A percentile compares a stretch with the other conserved stretches of the same genome.
Evolutionary conservation across 2,329 filamentous ascomycete genomes (phyloP).

Genomic region (Epichloe gansuensis): DNA sequence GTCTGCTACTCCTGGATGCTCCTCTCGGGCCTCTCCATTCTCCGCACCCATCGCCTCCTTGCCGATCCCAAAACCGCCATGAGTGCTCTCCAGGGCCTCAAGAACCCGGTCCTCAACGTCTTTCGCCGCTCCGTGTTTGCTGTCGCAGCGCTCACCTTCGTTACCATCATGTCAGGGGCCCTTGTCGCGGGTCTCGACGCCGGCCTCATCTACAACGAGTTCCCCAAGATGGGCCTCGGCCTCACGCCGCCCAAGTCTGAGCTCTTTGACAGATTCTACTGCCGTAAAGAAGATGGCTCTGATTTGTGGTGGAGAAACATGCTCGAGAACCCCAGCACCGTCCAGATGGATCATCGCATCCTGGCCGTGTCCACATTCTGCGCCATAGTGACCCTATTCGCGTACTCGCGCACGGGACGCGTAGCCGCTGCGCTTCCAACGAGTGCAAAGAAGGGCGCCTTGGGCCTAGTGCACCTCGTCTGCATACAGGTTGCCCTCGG

Average conservation of each 20-base stretch:
- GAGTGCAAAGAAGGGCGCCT: constrained; percentile 53
- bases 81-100: constrained; percentile 47
- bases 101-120: constrained; percentile 51
- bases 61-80: constrained; percentile 51
- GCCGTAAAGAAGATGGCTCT: constrained; percentile 58
- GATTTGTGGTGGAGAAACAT: constrained; percentile 97
- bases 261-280: constrained; percentile 78
- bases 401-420: constrained; percentile 59
- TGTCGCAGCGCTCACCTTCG: constrained; percentile 66
- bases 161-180: constrained; percentile 84
- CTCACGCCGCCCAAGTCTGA: constrained; percentile 70
- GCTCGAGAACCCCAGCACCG: constrained; percentile 90
- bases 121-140: constrained; percentile 64
- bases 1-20: constrained; percentile 92
- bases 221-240: constrained; percentile 84
- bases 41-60: constrained; percentile 64
- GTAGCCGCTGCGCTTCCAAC: constrained; percentile 46
- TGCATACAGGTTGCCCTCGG: constrained; percentile 73
- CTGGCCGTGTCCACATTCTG: constrained; percentile 82
- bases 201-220: constrained; percentile 97
- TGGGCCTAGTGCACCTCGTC: constrained; percentile 73
- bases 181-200: constrained; percentile 92
- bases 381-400: constrained; percentile 63
- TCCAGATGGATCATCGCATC: constrained; percentile 91
- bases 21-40: constrained; percentile 70